phyloP scores from a whole-genome alignment of 2,329 filamentous ascomycete genomes.

The Hortaea sp. region DNA sequence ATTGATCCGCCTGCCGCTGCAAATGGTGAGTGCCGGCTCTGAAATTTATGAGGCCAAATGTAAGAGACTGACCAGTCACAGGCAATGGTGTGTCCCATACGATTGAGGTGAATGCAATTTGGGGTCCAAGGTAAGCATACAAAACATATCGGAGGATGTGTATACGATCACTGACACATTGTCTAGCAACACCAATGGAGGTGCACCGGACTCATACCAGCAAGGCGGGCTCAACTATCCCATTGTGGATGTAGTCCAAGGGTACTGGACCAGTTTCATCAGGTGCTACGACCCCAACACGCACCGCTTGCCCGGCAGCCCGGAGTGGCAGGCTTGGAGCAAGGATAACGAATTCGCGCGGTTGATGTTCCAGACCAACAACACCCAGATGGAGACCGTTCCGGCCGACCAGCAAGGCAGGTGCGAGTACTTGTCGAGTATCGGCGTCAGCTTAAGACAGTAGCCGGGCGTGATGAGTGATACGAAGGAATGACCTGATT shows the following conservation, averaged over 20 bases:
- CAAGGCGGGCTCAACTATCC: slow-evolving; percentile 42
- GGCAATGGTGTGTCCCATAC: slow-evolving; percentile 60
- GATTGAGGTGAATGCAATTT: slow-evolving; percentile 57
- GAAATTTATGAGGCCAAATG: neutral
- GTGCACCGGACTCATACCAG: slow-evolving; percentile 46
- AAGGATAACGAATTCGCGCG: slow-evolving; percentile 19
- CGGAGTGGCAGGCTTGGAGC: slow-evolving; percentile 43
- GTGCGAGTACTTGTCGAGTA: slow-evolving; percentile 41
- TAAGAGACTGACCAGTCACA: neutral
- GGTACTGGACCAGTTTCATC: slow-evolving; percentile 69
- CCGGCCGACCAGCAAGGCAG: slow-evolving; percentile 27
- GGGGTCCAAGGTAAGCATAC: slow-evolving; percentile 41
- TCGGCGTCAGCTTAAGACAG: slow-evolving; percentile 40
- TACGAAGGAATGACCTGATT: too few species aligned
- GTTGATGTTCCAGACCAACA: slow-evolving; percentile 30
- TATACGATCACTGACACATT: too few species aligned
- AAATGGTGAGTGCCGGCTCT: slow-evolving; percentile 9
- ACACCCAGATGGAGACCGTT: slow-evolving; percentile 31
- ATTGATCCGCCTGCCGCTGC: slow-evolving; percentile 45
- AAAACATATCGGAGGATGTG: too few species aligned
- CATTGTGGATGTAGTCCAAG: slow-evolving; percentile 53
- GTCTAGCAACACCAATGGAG: slow-evolving; percentile 34
- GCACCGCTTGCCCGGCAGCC: slow-evolving; percentile 35
- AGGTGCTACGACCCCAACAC: slow-evolving; percentile 55
- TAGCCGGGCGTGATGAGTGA: slow-evolving; percentile 12